Conservation (phyloP, 2,329 filamentous ascomycete genomes). For the Botryotinia convoluta region DNA sequence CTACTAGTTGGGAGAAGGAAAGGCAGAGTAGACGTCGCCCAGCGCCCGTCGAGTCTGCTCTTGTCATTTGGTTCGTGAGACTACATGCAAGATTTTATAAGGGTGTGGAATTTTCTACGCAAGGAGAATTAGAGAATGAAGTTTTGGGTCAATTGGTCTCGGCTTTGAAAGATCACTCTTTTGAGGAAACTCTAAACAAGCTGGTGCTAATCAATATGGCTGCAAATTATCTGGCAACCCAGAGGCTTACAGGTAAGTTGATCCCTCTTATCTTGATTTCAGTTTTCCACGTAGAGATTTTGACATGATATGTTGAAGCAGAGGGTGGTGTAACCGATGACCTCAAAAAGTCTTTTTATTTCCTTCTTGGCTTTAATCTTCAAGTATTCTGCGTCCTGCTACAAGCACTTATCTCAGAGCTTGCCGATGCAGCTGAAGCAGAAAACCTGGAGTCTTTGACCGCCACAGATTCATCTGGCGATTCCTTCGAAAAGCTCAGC, state of each 20-base stretch:
- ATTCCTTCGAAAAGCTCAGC: conserved; percentile 50
- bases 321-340: conserved; percentile 31
- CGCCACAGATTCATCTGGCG: conserved; percentile 40
- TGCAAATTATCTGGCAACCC: conserved; percentile 70
- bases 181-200: conserved; percentile 67
- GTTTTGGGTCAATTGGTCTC: conserved; percentile 75
- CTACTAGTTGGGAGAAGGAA: conserved; percentile 54
- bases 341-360: conserved; percentile 51
- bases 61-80: conserved; percentile 79
- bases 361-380: conserved; percentile 73
- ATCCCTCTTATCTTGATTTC: background rate
- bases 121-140: conserved; percentile 80
- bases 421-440: conserved; percentile 49
- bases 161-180: conserved; percentile 65
- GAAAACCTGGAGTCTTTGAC: conserved; percentile 46
- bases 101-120: conserved; percentile 69
- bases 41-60: conserved; percentile 47
- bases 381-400: conserved; percentile 73
- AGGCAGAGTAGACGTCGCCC: conserved; percentile 40
- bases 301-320: conserved; percentile 41
- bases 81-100: conserved; percentile 83
- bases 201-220: conserved; percentile 84
- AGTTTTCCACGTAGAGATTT: background rate
- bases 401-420: conserved; percentile 65
- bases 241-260: conserved; percentile 55